Percentiles rank a stretch among this genome's conserved stretches.
Conservation (phyloP, 306 rosid species). For the Glycine latifolia region DNA sequence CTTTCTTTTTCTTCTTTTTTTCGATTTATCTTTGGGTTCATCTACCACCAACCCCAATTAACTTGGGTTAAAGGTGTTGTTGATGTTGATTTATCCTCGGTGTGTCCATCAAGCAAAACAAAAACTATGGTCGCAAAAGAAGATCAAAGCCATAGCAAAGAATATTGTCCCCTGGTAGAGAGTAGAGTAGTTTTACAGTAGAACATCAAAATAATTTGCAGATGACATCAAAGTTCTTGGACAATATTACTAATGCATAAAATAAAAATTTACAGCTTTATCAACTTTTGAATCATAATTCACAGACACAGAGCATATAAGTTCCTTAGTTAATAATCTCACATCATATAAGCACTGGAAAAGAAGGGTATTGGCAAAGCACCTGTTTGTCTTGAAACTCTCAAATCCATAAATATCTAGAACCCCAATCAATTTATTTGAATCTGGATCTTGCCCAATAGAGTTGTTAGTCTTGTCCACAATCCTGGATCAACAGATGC, state of each 20-base stretch:
- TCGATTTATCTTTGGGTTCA: no score
- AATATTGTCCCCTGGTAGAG: constrained; percentile 20
- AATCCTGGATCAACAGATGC: constrained; percentile 65
- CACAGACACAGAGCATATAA: constrained; percentile 13
- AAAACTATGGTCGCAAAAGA: constrained; percentile 2
- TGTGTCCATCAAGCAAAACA: constrained; percentile 4
- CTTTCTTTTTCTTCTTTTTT: no score
- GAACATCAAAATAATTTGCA: constrained; percentile 12
- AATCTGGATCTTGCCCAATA: constrained; percentile 90
- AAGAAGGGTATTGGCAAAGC: constrained; percentile 71
- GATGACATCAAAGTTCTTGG: background rate
- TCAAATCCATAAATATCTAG: constrained; percentile 98
- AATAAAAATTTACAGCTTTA: background rate
- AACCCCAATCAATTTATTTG: constrained; percentile 87
- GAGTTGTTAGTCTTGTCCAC: constrained; percentile 88
- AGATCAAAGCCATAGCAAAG: background rate
- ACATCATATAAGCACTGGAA: constrained; percentile 48
- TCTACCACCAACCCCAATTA: no score
- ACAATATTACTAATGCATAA: constrained; percentile 15
- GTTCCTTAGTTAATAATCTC: constrained; percentile 8
- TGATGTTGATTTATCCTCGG: background rate
- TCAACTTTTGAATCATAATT: constrained; percentile 37
- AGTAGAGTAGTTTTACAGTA: background rate
- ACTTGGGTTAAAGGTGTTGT: no score
- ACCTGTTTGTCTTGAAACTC: constrained; percentile 99